Base-by-base conservation (phyloP, 345 rosid genomes). In the Hibiscus tridactylites region DNA sequence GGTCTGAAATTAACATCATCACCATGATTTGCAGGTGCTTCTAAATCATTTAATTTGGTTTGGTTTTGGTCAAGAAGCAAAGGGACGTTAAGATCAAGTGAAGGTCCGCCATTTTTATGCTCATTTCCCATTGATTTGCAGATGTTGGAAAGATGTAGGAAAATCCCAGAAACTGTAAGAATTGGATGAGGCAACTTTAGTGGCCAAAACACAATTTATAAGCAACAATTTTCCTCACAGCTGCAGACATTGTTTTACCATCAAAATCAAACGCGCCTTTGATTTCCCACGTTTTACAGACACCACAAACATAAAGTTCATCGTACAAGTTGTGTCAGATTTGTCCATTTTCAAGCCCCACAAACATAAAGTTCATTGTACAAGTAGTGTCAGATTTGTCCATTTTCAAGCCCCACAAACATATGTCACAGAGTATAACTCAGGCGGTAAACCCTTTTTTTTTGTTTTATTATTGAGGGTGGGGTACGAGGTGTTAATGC, bases 21-120 rank as follows among this genome's bases (percentile, higher is more conserved):
- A 56, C 12, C 26, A 9, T 39, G 39, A 35, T 13, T 46, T 7
- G 15, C 62, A 49, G 67, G 75, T 19, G 81, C 74, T 66, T 83
- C 80, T 53, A 80, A 70, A 70, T 81, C 83, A 35, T 80, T 81
- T 3, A 73, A 58, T 19, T 74, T 80, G 39, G 65, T 68, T 21
- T 64, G 75, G 50, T 57, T 68, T 8, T 75, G 64, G 44, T 75
- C 66, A 66, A 33, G 37, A 5, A 82, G 39, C 19, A 82, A 78
- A 74, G 85, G 85, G 12, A 65, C 72, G 13, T 71, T 70, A 11
- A 76, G 29, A 10, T 75, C 73, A 15, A 37, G 42, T 29, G 60
- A 56, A 8, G 60, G 9, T 56, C 12, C 15, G 4, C 10, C 71
- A 56, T 63, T 11, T 16, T 44, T 16, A 3, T 52, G n/a, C 65